Evolutionary conservation across 2,329 filamentous ascomycete genomes (phyloP), one percentile per base, ranked within the genome.

Genomic region (Blumeriella jaapii): DNA sequence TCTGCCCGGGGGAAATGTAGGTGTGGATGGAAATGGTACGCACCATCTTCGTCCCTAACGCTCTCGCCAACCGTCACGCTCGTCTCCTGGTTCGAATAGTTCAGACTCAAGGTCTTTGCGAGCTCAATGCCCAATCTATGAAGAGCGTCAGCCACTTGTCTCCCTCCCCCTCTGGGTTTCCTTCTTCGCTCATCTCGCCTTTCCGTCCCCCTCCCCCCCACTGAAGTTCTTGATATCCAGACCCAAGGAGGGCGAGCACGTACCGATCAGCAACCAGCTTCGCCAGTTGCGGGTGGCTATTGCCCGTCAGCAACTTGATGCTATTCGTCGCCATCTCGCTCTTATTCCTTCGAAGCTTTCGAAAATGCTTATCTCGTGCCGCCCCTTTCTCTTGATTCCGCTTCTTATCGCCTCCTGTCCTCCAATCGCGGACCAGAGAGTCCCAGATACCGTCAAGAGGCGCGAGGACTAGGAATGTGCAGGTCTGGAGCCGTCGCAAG

Each of bases 11-110:
- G n/a, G n/a, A n/a, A n/a, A n/a, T n/a, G n/a, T n/a, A n/a, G n/a
- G n/a, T n/a, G n/a, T n/a, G n/a, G n/a, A n/a, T n/a, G n/a, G n/a
- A n/a, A n/a, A n/a, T n/a, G 9, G 6, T 11, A 17, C 12, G 9
- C 45, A 82, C 76, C 78, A 74, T 96, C 89, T 69, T 96, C 89
- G 59, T 96, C 89, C 61, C 89, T 74, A 36, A 96, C 89, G 45
- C 83, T 93, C 65, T 96, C 89, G 57, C 89, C 87, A 52, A 95
- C 93, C 13, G 86, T 94, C 39, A 96, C 86, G 49, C 79, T 84
- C 33, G 81, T 87, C 58, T 91, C 82, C 54, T 85, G 81, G 59
- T 89, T 89, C 30, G 82, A 87, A 63, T 87, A 86, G 57, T 87
- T 83, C 43, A 89, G 67, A 45, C 79, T 80, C 65, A 85, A 73